Conservation (phyloP, 1,284 basidiomycete genomes). For the Kwoniella shivajii region DNA sequence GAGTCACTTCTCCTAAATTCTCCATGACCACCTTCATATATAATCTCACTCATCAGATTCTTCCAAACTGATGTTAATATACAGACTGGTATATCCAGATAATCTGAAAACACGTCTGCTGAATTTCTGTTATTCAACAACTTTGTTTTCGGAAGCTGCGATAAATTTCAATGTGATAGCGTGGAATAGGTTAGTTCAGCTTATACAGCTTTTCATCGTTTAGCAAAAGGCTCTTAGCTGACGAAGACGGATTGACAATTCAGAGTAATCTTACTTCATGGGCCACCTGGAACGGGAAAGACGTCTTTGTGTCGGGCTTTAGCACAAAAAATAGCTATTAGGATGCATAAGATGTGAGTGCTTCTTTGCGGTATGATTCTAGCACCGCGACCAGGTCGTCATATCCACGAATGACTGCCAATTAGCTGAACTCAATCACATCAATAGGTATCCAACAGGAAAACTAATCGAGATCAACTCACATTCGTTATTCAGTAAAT, state of each 20-base stretch:
- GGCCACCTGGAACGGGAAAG: constrained; percentile 97
- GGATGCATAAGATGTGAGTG: constrained; percentile 74
- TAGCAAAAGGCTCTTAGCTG: not conserved
- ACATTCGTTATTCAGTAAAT: constrained; percentile 91
- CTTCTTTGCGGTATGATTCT: not conserved
- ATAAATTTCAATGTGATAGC: constrained; percentile 91
- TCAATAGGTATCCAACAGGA: constrained; percentile 73
- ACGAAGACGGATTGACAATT: not conserved
- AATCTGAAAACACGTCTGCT: constrained; percentile 86
- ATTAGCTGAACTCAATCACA: not conserved
- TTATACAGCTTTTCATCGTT: not conserved
- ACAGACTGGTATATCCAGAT: constrained; percentile 81
- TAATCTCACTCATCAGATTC: no score
- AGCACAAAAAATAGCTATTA: constrained; percentile 92
- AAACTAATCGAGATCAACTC: constrained; percentile 96
- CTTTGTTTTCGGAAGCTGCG: constrained; percentile 82
- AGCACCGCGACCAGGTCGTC: not conserved
- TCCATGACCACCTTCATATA: no score
- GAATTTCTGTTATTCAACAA: constrained; percentile 91
- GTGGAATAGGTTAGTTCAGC: constrained; percentile 74
- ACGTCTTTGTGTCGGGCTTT: constrained; percentile 92
- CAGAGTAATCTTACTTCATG: constrained; percentile 85
- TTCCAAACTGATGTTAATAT: not conserved
- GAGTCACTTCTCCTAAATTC: no score
- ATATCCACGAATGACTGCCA: not conserved